Base-by-base conservation (phyloP, 768 basidiomycete genomes). In the Phanerochaete sordida region DNA sequence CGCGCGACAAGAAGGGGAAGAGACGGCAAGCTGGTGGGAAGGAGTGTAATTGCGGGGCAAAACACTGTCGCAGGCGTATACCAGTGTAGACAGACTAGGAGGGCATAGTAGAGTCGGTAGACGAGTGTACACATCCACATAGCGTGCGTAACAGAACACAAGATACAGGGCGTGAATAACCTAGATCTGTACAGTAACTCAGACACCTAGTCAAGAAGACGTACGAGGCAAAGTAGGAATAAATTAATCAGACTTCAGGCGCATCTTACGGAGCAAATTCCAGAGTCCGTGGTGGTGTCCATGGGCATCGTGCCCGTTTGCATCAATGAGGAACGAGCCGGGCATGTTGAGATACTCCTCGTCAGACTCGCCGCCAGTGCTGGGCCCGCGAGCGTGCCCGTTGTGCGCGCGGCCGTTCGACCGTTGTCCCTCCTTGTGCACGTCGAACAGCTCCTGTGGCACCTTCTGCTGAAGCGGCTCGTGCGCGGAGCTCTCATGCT, bases 51-150 rank as follows among this genome's bases (percentile, higher is more conserved):
- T 83, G 81, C 54, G 76, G 69, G 2, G 60, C 74, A 16, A 59
- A 43, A 0, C 65, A 27, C 13, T 80, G 79, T 65, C 66, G 79
- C 44, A 74, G 76, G 35, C 79, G 77, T 76, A 64, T 79, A 21
- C 57, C 60, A 21, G 68, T 69, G 15, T 54, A 33, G 28, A 21
- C 26, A 15, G 26, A 23, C 13, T 21, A n/a, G 4, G 16, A 31
- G 16, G 48, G 24, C 27, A 28, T 51, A 9, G 28, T 33, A 9
- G n/a, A 23, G 28, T 4, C 50, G 31, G n/a, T 28, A 48, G 24
- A 51, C 28, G n/a, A 43, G 28, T 31, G 19, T 8, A 28, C 28
- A 51, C 33, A n/a, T 16, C 28, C 48, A 19, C 19, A 31, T 8
- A 51, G 16, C 23, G 23, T 30, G 23, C 33, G 50, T 30, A 33